Evolutionary conservation across 768 basidiomycete species (phyloP).

Genomic region (Suillus subaureus): DNA sequence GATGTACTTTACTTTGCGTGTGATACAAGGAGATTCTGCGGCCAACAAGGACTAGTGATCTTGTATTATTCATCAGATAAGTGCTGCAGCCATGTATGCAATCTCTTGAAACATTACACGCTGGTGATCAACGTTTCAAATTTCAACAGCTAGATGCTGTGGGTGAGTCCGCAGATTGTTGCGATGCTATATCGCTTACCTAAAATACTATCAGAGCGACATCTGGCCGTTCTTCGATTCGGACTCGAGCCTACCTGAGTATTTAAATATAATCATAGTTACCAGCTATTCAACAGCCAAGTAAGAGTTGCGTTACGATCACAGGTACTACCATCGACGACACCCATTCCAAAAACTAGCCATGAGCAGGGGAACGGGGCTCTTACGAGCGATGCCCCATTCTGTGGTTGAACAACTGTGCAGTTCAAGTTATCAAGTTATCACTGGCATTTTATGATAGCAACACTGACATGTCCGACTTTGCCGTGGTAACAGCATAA

Average conservation of each 20-base stretch:
- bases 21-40: no score
- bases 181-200: no score
- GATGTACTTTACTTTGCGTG: not conserved
- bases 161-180: not conserved
- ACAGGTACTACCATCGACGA: not conserved
- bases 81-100: not conserved
- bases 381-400: no score
- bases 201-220: no score
- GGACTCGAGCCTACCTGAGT: no score
- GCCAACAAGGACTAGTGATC: no score
- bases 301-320: not conserved
- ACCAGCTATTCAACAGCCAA: not conserved
- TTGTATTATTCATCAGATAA: not conserved
- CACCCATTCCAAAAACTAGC: no score
- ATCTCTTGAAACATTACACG: no score
- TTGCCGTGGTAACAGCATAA: not conserved
- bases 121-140: not conserved
- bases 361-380: not conserved
- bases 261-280: not conserved
- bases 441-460: not conserved
- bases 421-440: no score
- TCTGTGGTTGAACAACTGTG: no score
- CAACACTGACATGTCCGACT: not conserved
- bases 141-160: not conserved
- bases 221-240: no score